Evolutionary conservation across 148 eudicot species (phyloP), one percentile per base, ranked within the genome.

Genomic region (Nyssa sinensis): DNA sequence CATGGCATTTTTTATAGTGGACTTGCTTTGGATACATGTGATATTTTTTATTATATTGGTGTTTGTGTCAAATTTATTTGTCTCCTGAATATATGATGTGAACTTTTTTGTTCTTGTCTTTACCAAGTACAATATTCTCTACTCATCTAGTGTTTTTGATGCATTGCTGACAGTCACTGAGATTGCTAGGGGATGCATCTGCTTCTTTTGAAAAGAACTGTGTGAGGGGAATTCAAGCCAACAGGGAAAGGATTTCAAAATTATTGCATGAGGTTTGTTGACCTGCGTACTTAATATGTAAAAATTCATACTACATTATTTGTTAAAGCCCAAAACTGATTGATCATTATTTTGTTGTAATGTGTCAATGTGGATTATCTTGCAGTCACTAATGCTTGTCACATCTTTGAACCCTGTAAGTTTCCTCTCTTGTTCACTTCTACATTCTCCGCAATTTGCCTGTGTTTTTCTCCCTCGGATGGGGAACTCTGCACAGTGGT

Each of bases 321-420:
- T 10, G 47, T n/a, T 3, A 37, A 6, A 67, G 35, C 17, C 55
- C 59, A 21, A 55, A 61, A 71, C 57, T 78, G 21, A 84, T 79
- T 86, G 32, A 63, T 80, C 7, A 19, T 30, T 33, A 62, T 65
- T 33, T 55, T 66, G 35, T 31, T 55, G 34, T 8, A 27, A n/a
- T 31, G 37, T 47, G 31, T 57, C 61, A 27, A 57, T 71, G 51
- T 44, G 23, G 67, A 17, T 62, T 30, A 74, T 4, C 62, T 81
- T 83, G 78, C 93, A 94, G 97, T 94, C 98, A 47, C 92, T 94
- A 61, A 94, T 94, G 98, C 98, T 94, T 39, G 98, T 94, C 80
- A 94, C 98, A 64, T 89, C 97, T 53, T 83, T 94, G 82, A 94
- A 94, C 79, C 98, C 96, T 55, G 98, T 94, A 87, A 92, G 97